These are phyloP conservation scores for Leccinellum albellum DNA, from an alignment of 768 basidiomycete species.

Conservation along the genomic window DNA sequence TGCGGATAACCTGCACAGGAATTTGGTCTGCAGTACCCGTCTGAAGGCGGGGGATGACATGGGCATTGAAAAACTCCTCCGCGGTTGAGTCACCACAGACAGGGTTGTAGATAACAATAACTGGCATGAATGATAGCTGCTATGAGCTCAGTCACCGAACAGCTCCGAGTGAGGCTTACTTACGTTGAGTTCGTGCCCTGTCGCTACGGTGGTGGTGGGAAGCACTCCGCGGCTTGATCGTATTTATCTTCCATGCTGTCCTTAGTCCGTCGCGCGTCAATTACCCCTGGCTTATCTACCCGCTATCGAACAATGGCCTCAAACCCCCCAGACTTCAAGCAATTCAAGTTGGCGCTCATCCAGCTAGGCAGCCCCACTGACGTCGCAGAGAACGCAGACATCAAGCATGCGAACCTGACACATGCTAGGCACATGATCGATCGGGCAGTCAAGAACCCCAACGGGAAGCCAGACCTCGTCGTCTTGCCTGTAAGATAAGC, in stretches of 20 bases:
- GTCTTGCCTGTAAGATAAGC: conserved; percentile 68
- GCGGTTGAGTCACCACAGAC: conserved; percentile 61
- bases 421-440: conserved; percentile 80
- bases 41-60: conserved; percentile 62
- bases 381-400: conserved; percentile 21
- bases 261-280: conserved; percentile 10
- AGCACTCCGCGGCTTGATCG: neutral
- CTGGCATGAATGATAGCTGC: conserved; percentile 34
- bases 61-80: conserved; percentile 48
- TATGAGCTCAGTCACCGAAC: neutral
- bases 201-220: neutral
- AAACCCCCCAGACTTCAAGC: conserved; percentile 45
- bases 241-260: conserved; percentile 12
- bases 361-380: conserved; percentile 77
- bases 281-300: neutral
- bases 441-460: conserved; percentile 52
- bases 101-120: conserved; percentile 75
- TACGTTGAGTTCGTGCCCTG: neutral
- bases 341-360: conserved; percentile 84
- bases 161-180: conserved; percentile 6
- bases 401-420: conserved; percentile 72
- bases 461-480: conserved; percentile 66
- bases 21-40: conserved; percentile 28
- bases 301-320: conserved; percentile 24
- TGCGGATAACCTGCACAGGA: conserved; percentile 40